Evolutionary conservation across 2,329 filamentous ascomycete genomes (phyloP), one percentile per base, ranked within the genome.

Genomic region (Cladosporium sp.): DNA sequence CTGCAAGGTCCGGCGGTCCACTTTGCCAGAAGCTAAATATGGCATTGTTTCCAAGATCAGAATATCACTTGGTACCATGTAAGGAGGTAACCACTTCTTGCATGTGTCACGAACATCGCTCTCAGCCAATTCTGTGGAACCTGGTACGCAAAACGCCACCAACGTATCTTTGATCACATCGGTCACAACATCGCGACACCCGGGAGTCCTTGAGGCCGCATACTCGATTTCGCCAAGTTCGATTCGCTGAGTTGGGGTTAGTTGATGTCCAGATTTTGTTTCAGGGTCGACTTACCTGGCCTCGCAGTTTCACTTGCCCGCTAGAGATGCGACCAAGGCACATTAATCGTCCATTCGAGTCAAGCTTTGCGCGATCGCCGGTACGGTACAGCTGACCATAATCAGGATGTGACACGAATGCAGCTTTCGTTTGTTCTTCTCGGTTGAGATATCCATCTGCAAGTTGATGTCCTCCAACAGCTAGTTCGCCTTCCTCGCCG

Each of bases 261-360:
- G 58, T 28, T 14, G 25, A 2, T 12, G 30, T 5, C 7, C 9
- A 12, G 11, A 9, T 34, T 34, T 8, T 11, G 11, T 5, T 2
- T 9, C 30, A 9, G 30, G 11, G 3, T 11, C 30, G 84, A 68
- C 95, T 83, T 51, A 91, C 82, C 72, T 96, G 92, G 1, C 92
- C 92, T 55, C 91, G 83, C 7, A 96, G 79, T 73, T 96, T 96
- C 52, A 96, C 86, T 72, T 97, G 92, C 0, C 90, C 91, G 51
- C 85, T 84, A 2, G 84, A 83, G 12, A 96, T 86, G 11, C 92
- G 86, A 0, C 92, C 92, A 36, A 92, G 80, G 67, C 90, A 95
- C 70, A 96, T 89, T n/a, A 97, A 78, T 0, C 81, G 83, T 0
- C 91, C 90, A 60, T 88, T 80, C 0, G 78, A 65, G 1, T 82